Percentiles rank a stretch among this genome's conserved stretches.
phyloP scores from a whole-genome alignment of 192 early-diverging fungal species.

The Mortierella antarctica region DNA sequence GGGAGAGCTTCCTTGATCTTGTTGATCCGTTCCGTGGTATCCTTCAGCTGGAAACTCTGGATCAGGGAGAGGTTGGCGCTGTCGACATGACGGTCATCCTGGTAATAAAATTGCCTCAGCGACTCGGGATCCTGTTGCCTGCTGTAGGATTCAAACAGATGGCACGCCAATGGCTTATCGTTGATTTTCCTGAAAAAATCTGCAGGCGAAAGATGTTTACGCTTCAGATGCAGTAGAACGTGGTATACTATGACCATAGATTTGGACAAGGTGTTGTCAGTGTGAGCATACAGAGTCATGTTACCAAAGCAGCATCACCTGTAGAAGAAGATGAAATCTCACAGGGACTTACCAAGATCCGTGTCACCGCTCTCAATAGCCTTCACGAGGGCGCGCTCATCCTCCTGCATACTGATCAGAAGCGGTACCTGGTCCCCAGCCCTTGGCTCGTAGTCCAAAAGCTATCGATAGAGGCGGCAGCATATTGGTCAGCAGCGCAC shows the following conservation, averaged over 20 bases:
- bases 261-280: background rate
- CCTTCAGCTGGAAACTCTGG: conserved; percentile 66
- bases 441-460: conserved; percentile 94
- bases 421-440: conserved; percentile 96
- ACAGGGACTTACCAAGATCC: conserved; percentile 75
- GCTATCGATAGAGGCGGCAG: conserved; percentile 46
- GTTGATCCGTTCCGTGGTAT: conserved; percentile 67
- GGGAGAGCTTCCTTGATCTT: conserved; percentile 80
- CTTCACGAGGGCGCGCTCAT: conserved; percentile 86
- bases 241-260: conserved; percentile 74
- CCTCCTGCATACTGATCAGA: conserved; percentile 92
- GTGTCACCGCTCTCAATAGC: conserved; percentile 96
- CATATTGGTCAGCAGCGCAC: background rate
- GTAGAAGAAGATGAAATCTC: too few species aligned
- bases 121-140: conserved; percentile 78
- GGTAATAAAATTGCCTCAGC: conserved; percentile 95
- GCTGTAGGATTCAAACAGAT: conserved; percentile 88
- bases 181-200: conserved; percentile 94
- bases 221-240: conserved; percentile 90
- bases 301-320: too few species aligned
- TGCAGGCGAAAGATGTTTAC: conserved; percentile 73
- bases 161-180: conserved; percentile 83
- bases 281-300: background rate
- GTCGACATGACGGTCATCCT: conserved; percentile 86
- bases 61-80: conserved; percentile 65